Conservation (phyloP, 768 basidiomycete species). For the Phaffia tasmanica region DNA sequence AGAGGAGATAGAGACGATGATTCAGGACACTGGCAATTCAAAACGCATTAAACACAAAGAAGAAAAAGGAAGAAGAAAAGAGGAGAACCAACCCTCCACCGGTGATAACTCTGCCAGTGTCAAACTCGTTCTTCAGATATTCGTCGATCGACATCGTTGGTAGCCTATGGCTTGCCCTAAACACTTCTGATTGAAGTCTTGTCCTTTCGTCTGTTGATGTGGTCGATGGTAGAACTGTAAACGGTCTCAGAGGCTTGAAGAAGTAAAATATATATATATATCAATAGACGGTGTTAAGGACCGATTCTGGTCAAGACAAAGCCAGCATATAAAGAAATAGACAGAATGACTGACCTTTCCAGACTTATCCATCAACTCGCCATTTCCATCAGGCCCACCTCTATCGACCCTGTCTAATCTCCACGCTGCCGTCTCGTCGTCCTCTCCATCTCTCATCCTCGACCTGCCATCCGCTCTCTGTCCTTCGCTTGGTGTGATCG, state of each 20-base stretch:
- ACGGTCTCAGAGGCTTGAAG: slow-evolving; percentile 71
- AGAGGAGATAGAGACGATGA: not conserved
- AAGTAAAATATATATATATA: no score
- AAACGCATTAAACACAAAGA: not conserved
- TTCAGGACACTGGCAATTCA: not conserved
- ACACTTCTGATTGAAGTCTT: slow-evolving; percentile 66
- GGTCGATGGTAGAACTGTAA: slow-evolving; percentile 75
- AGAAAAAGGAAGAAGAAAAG: slow-evolving; percentile 12
- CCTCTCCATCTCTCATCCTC: slow-evolving; percentile 37
- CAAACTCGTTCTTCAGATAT: slow-evolving; percentile 68
- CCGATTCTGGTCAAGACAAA: no score
- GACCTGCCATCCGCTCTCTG: slow-evolving; percentile 37
- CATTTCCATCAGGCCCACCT: slow-evolving; percentile 45
- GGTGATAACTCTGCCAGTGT: slow-evolving; percentile 44
- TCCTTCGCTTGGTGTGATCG: slow-evolving; percentile 3
- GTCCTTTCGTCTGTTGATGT: slow-evolving; percentile 50
- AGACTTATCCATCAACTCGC: slow-evolving; percentile 57
- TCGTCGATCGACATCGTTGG: slow-evolving; percentile 96
- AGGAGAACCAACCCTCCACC: slow-evolving; percentile 65
- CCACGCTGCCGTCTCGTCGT: slow-evolving; percentile 26
- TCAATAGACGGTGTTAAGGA: no score
- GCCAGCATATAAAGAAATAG: no score
- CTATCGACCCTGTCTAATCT: slow-evolving; percentile 38
- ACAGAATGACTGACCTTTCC: slow-evolving; percentile 64
- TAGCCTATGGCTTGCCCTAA: slow-evolving; percentile 66